Conservation (phyloP, 2,329 filamentous ascomycete genomes). For the Aspergillus phoenicis region DNA sequence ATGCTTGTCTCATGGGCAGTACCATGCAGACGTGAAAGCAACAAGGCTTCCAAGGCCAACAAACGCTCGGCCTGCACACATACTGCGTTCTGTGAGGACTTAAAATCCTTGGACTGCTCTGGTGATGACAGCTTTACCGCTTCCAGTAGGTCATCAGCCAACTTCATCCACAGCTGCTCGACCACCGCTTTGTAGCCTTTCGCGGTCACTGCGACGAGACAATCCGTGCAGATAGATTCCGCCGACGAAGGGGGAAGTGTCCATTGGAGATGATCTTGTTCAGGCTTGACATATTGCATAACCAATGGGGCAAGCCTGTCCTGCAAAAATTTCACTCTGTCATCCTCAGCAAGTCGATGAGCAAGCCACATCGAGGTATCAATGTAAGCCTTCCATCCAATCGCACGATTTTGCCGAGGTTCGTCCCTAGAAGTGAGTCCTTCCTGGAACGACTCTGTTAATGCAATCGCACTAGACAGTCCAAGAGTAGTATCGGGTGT, state of each 20-base stretch:
- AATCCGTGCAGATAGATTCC: slow-evolving; percentile 42
- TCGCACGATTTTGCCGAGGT: slow-evolving; percentile 64
- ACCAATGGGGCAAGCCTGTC: slow-evolving; percentile 57
- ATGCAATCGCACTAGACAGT: slow-evolving; percentile 57
- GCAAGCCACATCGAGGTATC: slow-evolving; percentile 61
- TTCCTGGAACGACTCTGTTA: slow-evolving; percentile 68
- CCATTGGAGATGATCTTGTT: slow-evolving; percentile 53
- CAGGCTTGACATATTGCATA: slow-evolving; percentile 55
- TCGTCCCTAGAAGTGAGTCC: slow-evolving; percentile 78
- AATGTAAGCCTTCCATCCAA: slow-evolving; percentile 77
- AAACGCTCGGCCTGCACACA: slow-evolving; percentile 69
- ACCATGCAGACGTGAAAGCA: slow-evolving; percentile 34
- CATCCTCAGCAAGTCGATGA: slow-evolving; percentile 50
- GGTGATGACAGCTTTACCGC: slow-evolving; percentile 75
- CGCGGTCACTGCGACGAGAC: slow-evolving; percentile 41
- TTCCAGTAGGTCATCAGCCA: slow-evolving; percentile 65
- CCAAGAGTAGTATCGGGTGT: slow-evolving; percentile 27
- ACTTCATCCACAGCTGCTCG: slow-evolving; percentile 61
- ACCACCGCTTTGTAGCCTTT: slow-evolving; percentile 53
- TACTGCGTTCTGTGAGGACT: slow-evolving; percentile 70
- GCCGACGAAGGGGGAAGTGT: slow-evolving; percentile 48
- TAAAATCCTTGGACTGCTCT: slow-evolving; percentile 77
- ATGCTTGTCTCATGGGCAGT: slow-evolving; percentile 28
- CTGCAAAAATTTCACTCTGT: slow-evolving; percentile 49
- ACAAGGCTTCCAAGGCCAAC: slow-evolving; percentile 57